phyloP scores from a whole-genome alignment of 192 early-diverging fungal genomes.

The Mortierella claussenii region DNA sequence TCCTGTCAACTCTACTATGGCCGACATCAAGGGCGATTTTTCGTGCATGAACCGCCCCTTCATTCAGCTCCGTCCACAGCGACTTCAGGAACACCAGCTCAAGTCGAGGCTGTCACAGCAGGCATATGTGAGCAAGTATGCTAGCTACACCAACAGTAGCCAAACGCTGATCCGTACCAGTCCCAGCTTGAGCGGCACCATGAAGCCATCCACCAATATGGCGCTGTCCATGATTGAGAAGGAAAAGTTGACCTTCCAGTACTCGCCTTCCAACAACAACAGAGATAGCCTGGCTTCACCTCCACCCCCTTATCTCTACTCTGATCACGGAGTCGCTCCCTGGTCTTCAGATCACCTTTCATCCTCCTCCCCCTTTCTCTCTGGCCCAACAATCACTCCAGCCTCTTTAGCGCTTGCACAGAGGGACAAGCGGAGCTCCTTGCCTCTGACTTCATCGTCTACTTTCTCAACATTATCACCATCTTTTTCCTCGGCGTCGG shows the following conservation, averaged over 20 bases:
- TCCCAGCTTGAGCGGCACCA: not conserved
- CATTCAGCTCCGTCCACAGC: constrained; percentile 19
- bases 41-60: constrained; percentile 30
- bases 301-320: constrained; percentile 41
- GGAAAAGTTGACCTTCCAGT: constrained; percentile 18
- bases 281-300: constrained; percentile 23
- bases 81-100: constrained; percentile 10
- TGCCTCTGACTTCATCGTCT: too few relatives aligned
- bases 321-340: constrained; percentile 33
- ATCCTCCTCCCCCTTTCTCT: not conserved
- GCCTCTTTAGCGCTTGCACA: constrained; percentile 1
- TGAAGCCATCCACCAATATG: constrained; percentile 18
- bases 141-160: constrained; percentile 20
- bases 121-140: constrained; percentile 27
- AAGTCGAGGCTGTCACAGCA: too few relatives aligned
- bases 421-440: constrained; percentile 23
- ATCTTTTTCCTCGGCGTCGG: not conserved
- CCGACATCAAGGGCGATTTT: not conserved
- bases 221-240: constrained; percentile 39
- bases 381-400: not conserved
- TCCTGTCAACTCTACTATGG: constrained; percentile 3
- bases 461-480: not conserved
- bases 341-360: not conserved
- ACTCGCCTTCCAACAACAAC: not conserved
- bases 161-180: constrained; percentile 1